Evolutionary conservation across 2,329 filamentous ascomycete genomes (phyloP), one percentile per base, ranked within the genome.

Genomic region (Nemania sp.): DNA sequence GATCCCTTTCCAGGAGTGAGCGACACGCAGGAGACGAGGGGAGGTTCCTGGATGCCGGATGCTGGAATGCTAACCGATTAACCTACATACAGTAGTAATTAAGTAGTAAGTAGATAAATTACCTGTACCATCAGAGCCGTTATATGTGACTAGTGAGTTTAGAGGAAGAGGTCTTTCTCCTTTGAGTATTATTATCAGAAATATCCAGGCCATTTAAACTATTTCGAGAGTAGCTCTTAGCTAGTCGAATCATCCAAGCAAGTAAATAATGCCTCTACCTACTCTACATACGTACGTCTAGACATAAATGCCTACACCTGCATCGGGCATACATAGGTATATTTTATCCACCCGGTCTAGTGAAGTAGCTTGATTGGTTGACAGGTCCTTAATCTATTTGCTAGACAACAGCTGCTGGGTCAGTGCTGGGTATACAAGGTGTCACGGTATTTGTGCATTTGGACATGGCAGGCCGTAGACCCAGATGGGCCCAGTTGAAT

Each of bases 401-500:
- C 18, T 13, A 18, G 38, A 43, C 38, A 24, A 45, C 41, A 22
- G 38, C 38, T 41, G 18, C 38, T 15, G 18, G 38, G 38, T 41
- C 11, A 13, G 18, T 35, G 32, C n/a, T 45, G 43, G 43, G 43
- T 45, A n/a, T n/a, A 13, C 24, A 53, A 45, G 18, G n/a, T 45
- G 41, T 45, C 41, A 45, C 41, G 41, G 41, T 45, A 20, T n/a
- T n/a, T n/a, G 24, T 55, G 20, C 51, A 62, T 35, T 15, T 35
- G 1, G n/a, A 29, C 7, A n/a, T n/a, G n/a, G n/a, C 27, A 20
- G 47, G 27, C 41, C 11, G 41, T 35, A 13, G 45, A 62, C 18
- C 47, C 47, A 45, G 11, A 43, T 22, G 22, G 56, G 61, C 61
- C 66, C 66, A 61, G 56, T 64, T 20, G 61, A 61, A 61, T 68